Percentiles rank a stretch among this genome's conserved stretches.
Conservation (phyloP, 495 filamentous ascomycete genomes). For the Hypoxylon subgilvum region DNA sequence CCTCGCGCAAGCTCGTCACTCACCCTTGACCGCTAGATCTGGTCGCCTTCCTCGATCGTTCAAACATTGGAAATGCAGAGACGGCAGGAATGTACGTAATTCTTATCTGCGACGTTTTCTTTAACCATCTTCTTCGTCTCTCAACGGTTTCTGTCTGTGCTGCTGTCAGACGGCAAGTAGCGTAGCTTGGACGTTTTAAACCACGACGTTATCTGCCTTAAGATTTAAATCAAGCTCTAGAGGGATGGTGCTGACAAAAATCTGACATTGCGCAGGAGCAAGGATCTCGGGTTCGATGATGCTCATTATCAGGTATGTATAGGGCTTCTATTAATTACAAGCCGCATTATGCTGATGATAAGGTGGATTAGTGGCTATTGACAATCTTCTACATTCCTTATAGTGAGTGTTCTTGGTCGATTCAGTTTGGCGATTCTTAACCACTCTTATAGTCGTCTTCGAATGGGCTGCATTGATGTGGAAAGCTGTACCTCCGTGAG, state of each 20-base stretch:
- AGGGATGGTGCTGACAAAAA: not conserved
- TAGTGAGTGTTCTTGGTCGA: constrained; percentile 37
- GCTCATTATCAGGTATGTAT: constrained; percentile 45
- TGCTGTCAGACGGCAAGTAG: not conserved
- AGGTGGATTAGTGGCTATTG: constrained; percentile 66
- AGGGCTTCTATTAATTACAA: too few species aligned
- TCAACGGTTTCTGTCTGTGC: not conserved
- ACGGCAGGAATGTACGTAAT: constrained; percentile 53
- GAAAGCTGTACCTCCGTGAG: constrained; percentile 65
- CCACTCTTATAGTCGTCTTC: constrained; percentile 61
- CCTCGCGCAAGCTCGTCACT: constrained; percentile 1
- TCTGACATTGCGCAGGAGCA: constrained; percentile 19
- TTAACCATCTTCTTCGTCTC: not conserved
- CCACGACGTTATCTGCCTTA: not conserved
- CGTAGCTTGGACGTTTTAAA: not conserved
- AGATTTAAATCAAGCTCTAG: not conserved
- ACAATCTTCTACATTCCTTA: constrained; percentile 79
- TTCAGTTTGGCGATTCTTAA: constrained; percentile 7
- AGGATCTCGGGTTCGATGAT: constrained; percentile 49
- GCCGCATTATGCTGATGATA: not conserved
- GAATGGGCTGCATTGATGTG: constrained; percentile 75
- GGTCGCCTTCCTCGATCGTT: constrained; percentile 70
- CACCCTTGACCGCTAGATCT: constrained; percentile 54
- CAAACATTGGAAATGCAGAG: constrained; percentile 72
- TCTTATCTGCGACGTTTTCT: not conserved